Base-by-base conservation (phyloP, 2,329 filamentous ascomycete species). In the Cytospora chrysosperma region DNA sequence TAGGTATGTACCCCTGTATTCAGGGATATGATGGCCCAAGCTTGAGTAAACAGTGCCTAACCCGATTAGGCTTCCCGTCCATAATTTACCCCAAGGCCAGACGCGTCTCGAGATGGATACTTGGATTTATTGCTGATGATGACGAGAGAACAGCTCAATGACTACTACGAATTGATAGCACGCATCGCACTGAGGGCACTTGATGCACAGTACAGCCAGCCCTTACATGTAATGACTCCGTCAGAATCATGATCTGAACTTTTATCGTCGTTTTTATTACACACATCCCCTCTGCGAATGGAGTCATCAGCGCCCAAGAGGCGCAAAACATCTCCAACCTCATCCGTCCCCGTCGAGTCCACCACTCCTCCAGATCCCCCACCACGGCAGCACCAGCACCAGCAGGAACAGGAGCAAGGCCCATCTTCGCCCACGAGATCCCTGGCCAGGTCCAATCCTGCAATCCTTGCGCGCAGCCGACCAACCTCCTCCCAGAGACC, bases 261-360 rank as follows among this genome's bases (percentile, higher is more conserved):
- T 34, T 21, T 12, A n/a, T n/a, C n/a, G n/a, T n/a, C n/a, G n/a
- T 53, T 50, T 13, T 62, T 60, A 43, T 43, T 15, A 17, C 21
- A 12, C 51, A 55, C 55, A 54, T 52, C 51, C 34, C 34, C 62
- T 47, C 24, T 30, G 62, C 63, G 65, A 65, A 83, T 84, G 81
- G 83, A 86, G 67, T 77, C 81, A 61, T 85, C 86, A 28, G 83
- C 86, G 54, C 78, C 85, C 6, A 90, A 91, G 74, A 80, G 86
- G 71, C 83, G 86, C 70, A 87, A 86, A 72, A 86, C 81, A 26
- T 88, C 86, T 65, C 83, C 85, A 21, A 80, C 79, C 26, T 79
- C 78, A 27, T 79, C 78, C 9, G 70, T 80, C 56, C 70, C 77
- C 57, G 73, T 73, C 70, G 75, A 75, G 68, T 76, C 76, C 40